These are phyloP conservation scores for Neolentinus lepideus DNA, from an alignment of 1,284 basidiomycete species.

Conservation along the genomic window DNA sequence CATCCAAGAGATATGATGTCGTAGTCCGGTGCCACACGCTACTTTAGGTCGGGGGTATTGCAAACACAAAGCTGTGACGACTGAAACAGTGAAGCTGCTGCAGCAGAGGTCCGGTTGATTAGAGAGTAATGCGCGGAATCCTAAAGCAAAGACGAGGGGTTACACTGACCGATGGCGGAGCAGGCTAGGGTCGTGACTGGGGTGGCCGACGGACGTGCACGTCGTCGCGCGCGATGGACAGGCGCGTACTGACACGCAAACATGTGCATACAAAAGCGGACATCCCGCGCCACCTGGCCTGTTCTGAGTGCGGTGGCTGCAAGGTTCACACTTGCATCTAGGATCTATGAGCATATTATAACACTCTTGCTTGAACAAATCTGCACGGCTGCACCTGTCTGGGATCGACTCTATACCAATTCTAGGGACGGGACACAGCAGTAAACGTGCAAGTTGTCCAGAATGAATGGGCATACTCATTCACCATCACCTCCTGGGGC, in stretches of 20 bases:
- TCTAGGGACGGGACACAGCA: neutral
- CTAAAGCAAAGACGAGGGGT: neutral
- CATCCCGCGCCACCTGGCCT: neutral
- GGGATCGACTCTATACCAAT: neutral
- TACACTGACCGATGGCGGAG: neutral
- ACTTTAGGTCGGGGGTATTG: neutral
- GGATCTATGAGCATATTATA: neutral
- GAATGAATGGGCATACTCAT: neutral
- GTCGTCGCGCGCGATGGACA: neutral
- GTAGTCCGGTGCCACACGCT: too few relatives aligned
- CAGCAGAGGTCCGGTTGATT: neutral
- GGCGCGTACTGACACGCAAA: neutral
- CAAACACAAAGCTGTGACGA: neutral
- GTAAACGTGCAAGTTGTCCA: conserved; percentile 17
- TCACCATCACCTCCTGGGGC: neutral
- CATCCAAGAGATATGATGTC: neutral
- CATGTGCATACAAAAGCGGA: neutral
- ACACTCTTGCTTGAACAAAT: neutral
- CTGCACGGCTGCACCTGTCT: too few relatives aligned
- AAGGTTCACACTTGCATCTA: neutral
- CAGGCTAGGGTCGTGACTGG: neutral
- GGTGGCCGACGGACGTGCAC: neutral
- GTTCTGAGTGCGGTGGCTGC: neutral
- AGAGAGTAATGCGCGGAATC: neutral
- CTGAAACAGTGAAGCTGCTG: neutral